phyloP scores from a whole-genome alignment of 2,329 filamentous ascomycete species.

The Sarocladiaceae sp. region DNA sequence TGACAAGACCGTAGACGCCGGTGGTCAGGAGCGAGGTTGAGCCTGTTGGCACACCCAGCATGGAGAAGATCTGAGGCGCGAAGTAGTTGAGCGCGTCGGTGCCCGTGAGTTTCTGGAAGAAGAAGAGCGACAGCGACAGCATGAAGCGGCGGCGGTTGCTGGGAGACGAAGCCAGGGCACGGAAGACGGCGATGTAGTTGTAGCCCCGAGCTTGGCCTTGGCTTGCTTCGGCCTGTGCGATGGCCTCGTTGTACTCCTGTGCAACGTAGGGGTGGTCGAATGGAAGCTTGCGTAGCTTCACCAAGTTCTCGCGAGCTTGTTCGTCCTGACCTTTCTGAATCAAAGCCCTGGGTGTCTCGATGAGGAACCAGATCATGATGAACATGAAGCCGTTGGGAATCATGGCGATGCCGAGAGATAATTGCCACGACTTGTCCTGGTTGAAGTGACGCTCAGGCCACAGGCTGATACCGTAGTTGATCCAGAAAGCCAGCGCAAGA shows the following conservation, averaged over 20 bases:
- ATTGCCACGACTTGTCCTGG: constrained; percentile 26
- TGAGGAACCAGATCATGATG: constrained; percentile 22
- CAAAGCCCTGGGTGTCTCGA: background rate
- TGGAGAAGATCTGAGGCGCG: constrained; percentile 30
- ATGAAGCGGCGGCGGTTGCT: constrained; percentile 26
- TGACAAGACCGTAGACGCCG: constrained; percentile 23
- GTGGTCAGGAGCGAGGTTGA: constrained; percentile 28
- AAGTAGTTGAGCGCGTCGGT: constrained; percentile 35
- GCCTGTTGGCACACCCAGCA: constrained; percentile 28
- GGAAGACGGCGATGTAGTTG: background rate
- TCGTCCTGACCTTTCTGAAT: background rate
- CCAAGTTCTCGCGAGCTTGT: constrained; percentile 20
- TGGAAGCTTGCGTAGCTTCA: constrained; percentile 24
- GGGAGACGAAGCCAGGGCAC: background rate
- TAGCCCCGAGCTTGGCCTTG: background rate
- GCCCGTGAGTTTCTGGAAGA: constrained; percentile 36
- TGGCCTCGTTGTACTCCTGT: constrained; percentile 14
- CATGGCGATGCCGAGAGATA: constrained; percentile 29
- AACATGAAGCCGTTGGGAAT: constrained; percentile 30
- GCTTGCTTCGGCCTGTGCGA: constrained; percentile 11
- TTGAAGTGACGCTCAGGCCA: constrained; percentile 23
- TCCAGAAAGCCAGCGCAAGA: constrained; percentile 27
- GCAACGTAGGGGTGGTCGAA: constrained; percentile 14
- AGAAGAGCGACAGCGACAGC: constrained; percentile 24
- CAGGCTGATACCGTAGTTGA: constrained; percentile 20